Conservation (phyloP, 1,139 yeast genomes). For the Taphrina flavorubra region DNA sequence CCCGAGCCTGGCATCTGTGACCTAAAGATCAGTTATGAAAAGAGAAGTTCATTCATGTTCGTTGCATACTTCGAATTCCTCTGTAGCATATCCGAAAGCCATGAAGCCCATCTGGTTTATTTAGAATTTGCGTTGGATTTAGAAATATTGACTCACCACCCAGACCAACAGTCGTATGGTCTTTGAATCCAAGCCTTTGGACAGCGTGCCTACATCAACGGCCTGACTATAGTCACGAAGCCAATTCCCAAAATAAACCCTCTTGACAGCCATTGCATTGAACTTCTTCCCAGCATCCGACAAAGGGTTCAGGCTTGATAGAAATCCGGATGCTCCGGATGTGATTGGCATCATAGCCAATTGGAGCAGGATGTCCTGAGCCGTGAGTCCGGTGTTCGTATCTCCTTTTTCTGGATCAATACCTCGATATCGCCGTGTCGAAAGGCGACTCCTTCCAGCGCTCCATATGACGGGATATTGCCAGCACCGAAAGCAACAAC, state of each 20-base stretch:
- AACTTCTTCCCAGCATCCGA: conserved; percentile 44
- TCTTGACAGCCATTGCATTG: conserved; percentile 47
- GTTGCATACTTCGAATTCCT: conserved; percentile 47
- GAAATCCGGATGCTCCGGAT: conserved; percentile 45
- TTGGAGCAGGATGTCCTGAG: conserved; percentile 46
- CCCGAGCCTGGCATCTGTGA: conserved; percentile 48
- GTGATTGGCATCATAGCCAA: conserved; percentile 44
- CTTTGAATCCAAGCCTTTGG: conserved; percentile 47
- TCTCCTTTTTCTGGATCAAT: background rate
- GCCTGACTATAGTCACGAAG: conserved; percentile 49
- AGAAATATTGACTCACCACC: conserved; percentile 38
- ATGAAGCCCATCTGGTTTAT: conserved; percentile 45
- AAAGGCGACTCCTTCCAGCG: conserved; percentile 47
- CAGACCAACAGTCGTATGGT: conserved; percentile 47
- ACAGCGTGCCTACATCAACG: conserved; percentile 48
- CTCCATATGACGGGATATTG: conserved; percentile 48
- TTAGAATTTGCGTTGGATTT: background rate
- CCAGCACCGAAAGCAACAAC: conserved; percentile 49
- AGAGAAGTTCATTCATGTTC: background rate
- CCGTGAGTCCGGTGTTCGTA: background rate
- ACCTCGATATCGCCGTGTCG: conserved; percentile 49
- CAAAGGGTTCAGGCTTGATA: conserved; percentile 46
- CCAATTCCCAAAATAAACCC: conserved; percentile 50
- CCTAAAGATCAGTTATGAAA: conserved; percentile 23
- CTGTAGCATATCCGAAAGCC: conserved; percentile 49